These are phyloP conservation scores for Monosporascus sp. DNA, from an alignment of 2,329 filamentous ascomycete genomes.

Conservation along the genomic window DNA sequence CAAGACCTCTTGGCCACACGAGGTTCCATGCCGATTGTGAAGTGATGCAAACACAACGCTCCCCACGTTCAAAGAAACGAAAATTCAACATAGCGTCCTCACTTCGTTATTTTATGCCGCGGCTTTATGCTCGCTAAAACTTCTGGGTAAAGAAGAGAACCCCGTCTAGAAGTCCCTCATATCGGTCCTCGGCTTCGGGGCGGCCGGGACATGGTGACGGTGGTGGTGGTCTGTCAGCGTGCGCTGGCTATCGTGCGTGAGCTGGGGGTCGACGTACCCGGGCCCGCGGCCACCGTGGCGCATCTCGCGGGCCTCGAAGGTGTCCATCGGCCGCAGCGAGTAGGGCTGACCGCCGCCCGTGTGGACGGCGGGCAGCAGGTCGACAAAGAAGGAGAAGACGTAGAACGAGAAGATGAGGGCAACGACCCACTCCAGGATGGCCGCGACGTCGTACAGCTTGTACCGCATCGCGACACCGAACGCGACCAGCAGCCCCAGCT, in stretches of 20 bases:
- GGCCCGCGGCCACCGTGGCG: slow-evolving; percentile 13
- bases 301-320: slow-evolving; percentile 21
- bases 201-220: slow-evolving; percentile 2
- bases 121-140: slow-evolving; percentile 1
- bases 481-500: slow-evolving; percentile 65
- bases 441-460: slow-evolving; percentile 57
- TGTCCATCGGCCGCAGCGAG: slow-evolving; percentile 16
- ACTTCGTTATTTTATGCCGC: slow-evolving; percentile 1
- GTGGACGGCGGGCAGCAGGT: slow-evolving; percentile 73
- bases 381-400: slow-evolving; percentile 78
- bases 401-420: slow-evolving; percentile 86
- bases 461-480: slow-evolving; percentile 58
- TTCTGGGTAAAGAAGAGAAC: background rate
- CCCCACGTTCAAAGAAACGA: too few relatives aligned
- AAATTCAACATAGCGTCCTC: background rate
- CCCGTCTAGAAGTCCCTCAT: slow-evolving; percentile 18
- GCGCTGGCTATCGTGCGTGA: slow-evolving; percentile 23
- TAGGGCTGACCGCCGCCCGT: slow-evolving; percentile 31
- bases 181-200: slow-evolving; percentile 10
- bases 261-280: slow-evolving; percentile 8
- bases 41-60: too few relatives aligned
- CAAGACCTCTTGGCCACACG: too few relatives aligned
- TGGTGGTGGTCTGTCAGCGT: slow-evolving; percentile 18
- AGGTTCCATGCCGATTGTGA: too few relatives aligned
- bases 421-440: slow-evolving; percentile 74